Percentiles rank a stretch among this genome's conserved stretches.
Conservation (phyloP, 768 basidiomycete species). For the Chalciporus sphaerocephalus region DNA sequence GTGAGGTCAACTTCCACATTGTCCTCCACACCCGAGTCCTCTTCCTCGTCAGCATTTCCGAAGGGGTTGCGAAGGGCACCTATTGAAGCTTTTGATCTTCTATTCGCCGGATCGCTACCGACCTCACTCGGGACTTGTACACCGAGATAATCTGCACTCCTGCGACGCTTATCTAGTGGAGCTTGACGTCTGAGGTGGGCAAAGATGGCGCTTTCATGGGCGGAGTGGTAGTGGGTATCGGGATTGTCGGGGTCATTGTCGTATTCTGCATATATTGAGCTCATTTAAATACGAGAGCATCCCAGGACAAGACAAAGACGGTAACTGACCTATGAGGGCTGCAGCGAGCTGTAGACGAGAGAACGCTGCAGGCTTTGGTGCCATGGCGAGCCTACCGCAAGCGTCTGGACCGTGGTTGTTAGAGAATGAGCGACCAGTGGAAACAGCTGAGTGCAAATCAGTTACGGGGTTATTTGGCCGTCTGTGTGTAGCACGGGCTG, state of each 20-base stretch:
- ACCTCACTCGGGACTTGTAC: conserved; percentile 63
- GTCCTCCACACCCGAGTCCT: conserved; percentile 44
- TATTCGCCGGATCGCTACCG: conserved; percentile 46
- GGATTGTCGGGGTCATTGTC: conserved; percentile 82
- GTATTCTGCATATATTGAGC: conserved; percentile 54
- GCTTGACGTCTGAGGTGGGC: conserved; percentile 63
- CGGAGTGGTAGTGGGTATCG: conserved; percentile 53
- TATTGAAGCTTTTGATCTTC: conserved; percentile 54
- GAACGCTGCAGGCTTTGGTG: conserved; percentile 45
- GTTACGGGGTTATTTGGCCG: neutral
- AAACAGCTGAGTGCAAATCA: neutral
- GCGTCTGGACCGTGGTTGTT: too few relatives aligned
- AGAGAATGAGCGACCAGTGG: too few relatives aligned
- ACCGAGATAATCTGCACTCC: conserved; percentile 62
- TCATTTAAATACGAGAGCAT: neutral
- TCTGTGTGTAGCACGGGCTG: neutral
- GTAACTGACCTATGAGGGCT: conserved; percentile 67
- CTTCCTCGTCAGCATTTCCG: conserved; percentile 54
- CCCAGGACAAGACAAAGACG: conserved; percentile 1
- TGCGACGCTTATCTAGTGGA: conserved; percentile 47
- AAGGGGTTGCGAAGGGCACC: conserved; percentile 73
- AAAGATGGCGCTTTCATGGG: conserved; percentile 83
- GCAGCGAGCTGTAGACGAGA: conserved; percentile 86
- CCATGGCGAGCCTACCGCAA: conserved; percentile 8
- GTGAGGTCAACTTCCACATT: conserved; percentile 73